Base-by-base conservation (phyloP, 495 filamentous ascomycete genomes). In the Hypoxylon fragiforme region DNA sequence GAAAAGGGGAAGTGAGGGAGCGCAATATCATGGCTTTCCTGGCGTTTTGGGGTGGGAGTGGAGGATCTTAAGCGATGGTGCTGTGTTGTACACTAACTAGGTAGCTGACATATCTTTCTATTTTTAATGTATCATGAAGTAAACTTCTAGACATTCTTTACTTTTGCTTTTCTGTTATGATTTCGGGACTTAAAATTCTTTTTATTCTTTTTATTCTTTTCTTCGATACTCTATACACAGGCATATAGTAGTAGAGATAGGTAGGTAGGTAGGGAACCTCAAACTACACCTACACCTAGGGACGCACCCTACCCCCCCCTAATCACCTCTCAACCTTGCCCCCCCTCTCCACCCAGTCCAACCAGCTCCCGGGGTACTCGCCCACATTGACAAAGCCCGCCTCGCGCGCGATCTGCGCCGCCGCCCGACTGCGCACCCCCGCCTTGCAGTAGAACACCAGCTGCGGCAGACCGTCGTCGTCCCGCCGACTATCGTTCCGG, bases 401-500 rank as follows among this genome's bases (percentile, higher is more conserved):
- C 70, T 86, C 79, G 41, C 74, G 73, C 41, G 92, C 92, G 73
- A 97, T 67, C 64, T 83, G 78, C 18, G 92, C 91, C n/a, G 92
- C 92, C 3, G 88, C 82, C 15, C 77, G 69, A 61, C 87, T 88
- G 69, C 94, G 79, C 50, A 97, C 90, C 2, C 94, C 94, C 0
- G 90, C 84, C 73, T 88, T 92, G 70, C 94, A 98, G 68, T 96
- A 98, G 62, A 97, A 94, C 1, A 97, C 83, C 8, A 96, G 72
- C 59, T 85, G 79, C 34, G 64, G 79, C 34, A 64, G 62, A 41
- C 75, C 75, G 50, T 67, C 67, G 21, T 21, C 43, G 0, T 28
- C 26, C 15, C 19, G 15, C n/a, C n/a, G n/a, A n/a, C n/a, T n/a
- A n/a, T n/a, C n/a, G n/a, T n/a, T n/a, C n/a, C n/a, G n/a, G n/a